Evolutionary conservation across 2,329 filamentous ascomycete genomes (phyloP).

Genomic region (Aspergillus nomiae): DNA sequence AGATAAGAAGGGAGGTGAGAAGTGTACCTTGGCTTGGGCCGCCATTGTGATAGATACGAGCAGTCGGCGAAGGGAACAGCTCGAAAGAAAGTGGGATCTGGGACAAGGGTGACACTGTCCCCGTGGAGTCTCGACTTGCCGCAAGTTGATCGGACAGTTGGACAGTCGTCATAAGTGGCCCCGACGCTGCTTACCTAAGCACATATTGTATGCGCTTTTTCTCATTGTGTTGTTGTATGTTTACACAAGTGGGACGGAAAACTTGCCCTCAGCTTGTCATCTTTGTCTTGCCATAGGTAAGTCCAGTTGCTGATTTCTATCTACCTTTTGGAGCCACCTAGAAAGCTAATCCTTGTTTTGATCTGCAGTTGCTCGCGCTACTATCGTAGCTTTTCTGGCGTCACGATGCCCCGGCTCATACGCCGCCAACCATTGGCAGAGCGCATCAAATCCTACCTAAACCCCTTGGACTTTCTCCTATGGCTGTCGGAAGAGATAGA

Average conservation of each 20-base stretch:
- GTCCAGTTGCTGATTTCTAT: neutral
- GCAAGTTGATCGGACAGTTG: constrained; percentile 1
- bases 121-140: constrained; percentile 12
- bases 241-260: constrained; percentile 17
- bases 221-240: constrained; percentile 10
- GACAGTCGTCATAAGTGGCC: constrained; percentile 19
- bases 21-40: constrained; percentile 56
- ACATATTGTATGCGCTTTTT: constrained; percentile 9
- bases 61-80: neutral
- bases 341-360: neutral
- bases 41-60: constrained; percentile 52
- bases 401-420: constrained; percentile 76
- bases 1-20: constrained; percentile 6
- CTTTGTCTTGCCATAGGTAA: neutral
- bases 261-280: constrained; percentile 6
- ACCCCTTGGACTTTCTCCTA: constrained; percentile 85
- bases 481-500: constrained; percentile 94
- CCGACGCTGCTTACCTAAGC: constrained; percentile 23
- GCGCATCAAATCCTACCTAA: constrained; percentile 77
- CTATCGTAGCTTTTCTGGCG: neutral
- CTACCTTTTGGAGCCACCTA: neutral
- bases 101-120: constrained; percentile 5
- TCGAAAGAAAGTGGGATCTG: neutral
- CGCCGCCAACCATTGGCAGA: constrained; percentile 77
- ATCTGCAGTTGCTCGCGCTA: neutral